phyloP scores from a whole-genome alignment of 441 rosid species.

The Gossypium trilobum region DNA sequence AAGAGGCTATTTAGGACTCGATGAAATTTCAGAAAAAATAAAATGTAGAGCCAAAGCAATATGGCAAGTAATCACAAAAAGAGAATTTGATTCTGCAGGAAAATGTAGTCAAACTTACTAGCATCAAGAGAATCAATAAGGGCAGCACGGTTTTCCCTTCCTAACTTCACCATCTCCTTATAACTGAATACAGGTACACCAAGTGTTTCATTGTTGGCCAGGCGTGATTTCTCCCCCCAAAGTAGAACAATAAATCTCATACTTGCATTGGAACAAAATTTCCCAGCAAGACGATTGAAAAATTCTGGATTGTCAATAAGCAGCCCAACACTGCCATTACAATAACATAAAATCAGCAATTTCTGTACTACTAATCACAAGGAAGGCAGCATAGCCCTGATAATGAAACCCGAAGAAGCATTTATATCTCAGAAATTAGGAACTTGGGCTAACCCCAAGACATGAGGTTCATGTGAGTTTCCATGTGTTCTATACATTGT shows the following conservation, averaged over 20 bases:
- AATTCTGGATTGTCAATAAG: slow-evolving; percentile 80
- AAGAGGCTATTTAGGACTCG: neutral
- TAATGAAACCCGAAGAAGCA: neutral
- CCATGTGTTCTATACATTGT: neutral
- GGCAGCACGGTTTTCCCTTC: slow-evolving; percentile 49
- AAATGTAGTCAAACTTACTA: slow-evolving; percentile 38
- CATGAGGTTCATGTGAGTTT: neutral
- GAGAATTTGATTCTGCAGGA: no score
- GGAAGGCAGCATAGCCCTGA: slow-evolving; percentile 2
- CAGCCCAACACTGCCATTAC: slow-evolving; percentile 65
- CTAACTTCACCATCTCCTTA: slow-evolving; percentile 55
- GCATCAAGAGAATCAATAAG: slow-evolving; percentile 33
- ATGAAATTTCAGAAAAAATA: neutral
- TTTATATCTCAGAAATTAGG: slow-evolving; percentile 3
- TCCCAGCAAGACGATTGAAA: slow-evolving; percentile 61
- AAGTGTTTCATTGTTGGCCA: slow-evolving; percentile 27
- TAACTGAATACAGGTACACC: slow-evolving; percentile 50
- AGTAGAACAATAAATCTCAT: slow-evolving; percentile 67
- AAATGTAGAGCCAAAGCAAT: no score
- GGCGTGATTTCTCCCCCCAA: slow-evolving; percentile 71
- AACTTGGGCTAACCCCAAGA: neutral
- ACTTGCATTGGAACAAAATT: slow-evolving; percentile 44
- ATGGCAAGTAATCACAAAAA: no score
- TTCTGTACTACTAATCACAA: slow-evolving; percentile 12
- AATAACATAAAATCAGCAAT: slow-evolving; percentile 19